phyloP scores from a whole-genome alignment of 2,329 filamentous ascomycete genomes.

The Ophiostoma tasmaniense region DNA sequence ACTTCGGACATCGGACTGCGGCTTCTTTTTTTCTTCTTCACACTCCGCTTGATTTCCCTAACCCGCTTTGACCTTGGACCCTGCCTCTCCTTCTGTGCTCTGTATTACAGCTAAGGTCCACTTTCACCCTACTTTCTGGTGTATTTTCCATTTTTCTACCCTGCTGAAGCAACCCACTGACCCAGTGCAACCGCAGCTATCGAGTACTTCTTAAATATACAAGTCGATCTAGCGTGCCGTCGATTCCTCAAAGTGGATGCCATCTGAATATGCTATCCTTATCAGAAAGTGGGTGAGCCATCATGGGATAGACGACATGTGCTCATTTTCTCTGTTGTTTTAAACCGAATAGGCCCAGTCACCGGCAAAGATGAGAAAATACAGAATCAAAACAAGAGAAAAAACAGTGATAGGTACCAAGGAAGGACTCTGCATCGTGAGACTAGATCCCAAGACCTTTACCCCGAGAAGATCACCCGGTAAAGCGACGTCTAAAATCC shows the following conservation, averaged over 20 bases:
- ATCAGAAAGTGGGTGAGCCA: neutral
- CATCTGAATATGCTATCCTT: neutral
- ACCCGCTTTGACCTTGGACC: neutral
- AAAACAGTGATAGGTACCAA: neutral
- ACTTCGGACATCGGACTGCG: too few relatives aligned
- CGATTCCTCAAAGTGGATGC: neutral
- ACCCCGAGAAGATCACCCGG: neutral
- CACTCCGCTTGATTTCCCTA: neutral
- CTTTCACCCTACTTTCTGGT: neutral
- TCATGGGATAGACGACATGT: neutral
- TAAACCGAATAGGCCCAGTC: too few relatives aligned
- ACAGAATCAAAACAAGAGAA: neutral
- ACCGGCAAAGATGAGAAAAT: neutral
- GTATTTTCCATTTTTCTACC: neutral
- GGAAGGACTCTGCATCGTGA: neutral
- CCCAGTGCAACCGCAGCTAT: neutral
- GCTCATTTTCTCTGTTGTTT: neutral
- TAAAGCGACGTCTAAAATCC: constrained; percentile 1
- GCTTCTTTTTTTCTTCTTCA: neutral
- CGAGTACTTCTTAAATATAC: neutral
- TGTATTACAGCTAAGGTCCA: too few relatives aligned
- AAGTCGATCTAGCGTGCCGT: neutral
- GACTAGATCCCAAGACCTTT: neutral
- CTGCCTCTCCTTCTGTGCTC: neutral
- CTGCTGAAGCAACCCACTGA: neutral